These are phyloP conservation scores for Dendrobium chrysotoxum DNA, from an alignment of 106 monocot genomes.

Conservation along the genomic window DNA sequence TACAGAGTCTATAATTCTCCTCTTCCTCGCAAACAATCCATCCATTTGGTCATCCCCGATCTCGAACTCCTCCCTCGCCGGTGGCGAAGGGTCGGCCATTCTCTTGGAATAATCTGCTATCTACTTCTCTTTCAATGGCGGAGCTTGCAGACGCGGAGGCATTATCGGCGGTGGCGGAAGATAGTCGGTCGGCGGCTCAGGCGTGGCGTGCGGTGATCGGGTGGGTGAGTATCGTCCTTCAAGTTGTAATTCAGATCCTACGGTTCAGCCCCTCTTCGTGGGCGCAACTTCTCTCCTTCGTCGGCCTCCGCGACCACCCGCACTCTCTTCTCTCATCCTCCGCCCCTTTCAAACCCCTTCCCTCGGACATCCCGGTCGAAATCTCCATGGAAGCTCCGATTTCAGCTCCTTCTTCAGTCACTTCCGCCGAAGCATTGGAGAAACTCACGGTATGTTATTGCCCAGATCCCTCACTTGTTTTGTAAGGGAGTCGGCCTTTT, in stretches of 20 bases:
- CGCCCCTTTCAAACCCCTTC: slow-evolving; percentile 33
- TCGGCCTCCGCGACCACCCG: slow-evolving; percentile 38
- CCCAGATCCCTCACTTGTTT: background rate
- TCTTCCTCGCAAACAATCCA: background rate
- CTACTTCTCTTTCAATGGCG: background rate
- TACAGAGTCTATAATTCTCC: background rate
- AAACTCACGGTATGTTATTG: slow-evolving; percentile 38
- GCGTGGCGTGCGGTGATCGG: slow-evolving; percentile 42
- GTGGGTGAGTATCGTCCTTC: slow-evolving; percentile 35
- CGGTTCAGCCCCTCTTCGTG: slow-evolving; percentile 40
- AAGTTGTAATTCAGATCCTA: slow-evolving; percentile 40
- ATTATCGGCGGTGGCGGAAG: slow-evolving; percentile 17
- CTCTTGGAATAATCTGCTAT: background rate
- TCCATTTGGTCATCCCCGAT: background rate
- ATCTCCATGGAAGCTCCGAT: slow-evolving; percentile 18
- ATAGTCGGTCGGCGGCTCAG: slow-evolving; percentile 16
- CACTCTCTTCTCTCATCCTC: slow-evolving; percentile 25
- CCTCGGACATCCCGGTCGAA: slow-evolving; percentile 16
- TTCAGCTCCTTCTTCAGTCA: background rate
- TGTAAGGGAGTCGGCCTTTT: too few species aligned
- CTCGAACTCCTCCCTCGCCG: background rate
- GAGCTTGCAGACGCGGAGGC: slow-evolving; percentile 17
- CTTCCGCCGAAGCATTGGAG: slow-evolving; percentile 12
- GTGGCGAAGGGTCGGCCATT: background rate
- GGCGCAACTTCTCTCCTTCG: slow-evolving; percentile 45